These are phyloP conservation scores for Allantophomopsis lycopodina DNA, from an alignment of 2,329 filamentous ascomycete species.

Conservation along the genomic window DNA sequence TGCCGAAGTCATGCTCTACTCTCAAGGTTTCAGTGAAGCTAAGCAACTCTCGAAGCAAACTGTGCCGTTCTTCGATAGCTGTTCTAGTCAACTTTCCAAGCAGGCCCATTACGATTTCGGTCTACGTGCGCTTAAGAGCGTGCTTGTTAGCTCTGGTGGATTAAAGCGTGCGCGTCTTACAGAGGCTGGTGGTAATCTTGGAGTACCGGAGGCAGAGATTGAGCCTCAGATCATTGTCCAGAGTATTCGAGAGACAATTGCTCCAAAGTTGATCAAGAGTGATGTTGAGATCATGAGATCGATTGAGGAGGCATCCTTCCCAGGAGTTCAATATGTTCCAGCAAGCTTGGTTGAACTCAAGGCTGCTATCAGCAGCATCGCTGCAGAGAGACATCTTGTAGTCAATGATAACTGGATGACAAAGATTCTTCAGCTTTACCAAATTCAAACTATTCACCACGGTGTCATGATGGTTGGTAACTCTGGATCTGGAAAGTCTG, in stretches of 20 bases:
- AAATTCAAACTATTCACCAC: slow-evolving; percentile 95
- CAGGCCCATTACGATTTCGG: slow-evolving; percentile 99
- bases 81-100: slow-evolving; percentile 68
- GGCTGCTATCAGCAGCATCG: slow-evolving; percentile 68
- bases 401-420: slow-evolving; percentile 95
- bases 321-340: slow-evolving; percentile 82
- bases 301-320: slow-evolving; percentile 80
- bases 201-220: slow-evolving; percentile 53
- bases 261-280: slow-evolving; percentile 84
- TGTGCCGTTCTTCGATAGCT: slow-evolving; percentile 96
- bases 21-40: slow-evolving; percentile 94
- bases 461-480: slow-evolving; percentile 99
- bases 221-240: slow-evolving; percentile 98
- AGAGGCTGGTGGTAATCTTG: slow-evolving; percentile 36
- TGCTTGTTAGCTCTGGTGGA: slow-evolving; percentile 92
- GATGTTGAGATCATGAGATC: slow-evolving; percentile 81
- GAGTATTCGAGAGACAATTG: slow-evolving; percentile 95
- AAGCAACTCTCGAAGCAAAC: slow-evolving; percentile 90
- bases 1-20: slow-evolving; percentile 99
- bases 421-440: slow-evolving; percentile 91
- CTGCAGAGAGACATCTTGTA: slow-evolving; percentile 73
- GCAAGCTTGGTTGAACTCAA: slow-evolving; percentile 73
- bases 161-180: slow-evolving; percentile 76
- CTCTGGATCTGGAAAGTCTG: slow-evolving; percentile 94
- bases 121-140: slow-evolving; percentile 93